Evolutionary conservation across 2,329 filamentous ascomycete species (phyloP).

Genomic region (Teratosphaeria gauchensis): DNA sequence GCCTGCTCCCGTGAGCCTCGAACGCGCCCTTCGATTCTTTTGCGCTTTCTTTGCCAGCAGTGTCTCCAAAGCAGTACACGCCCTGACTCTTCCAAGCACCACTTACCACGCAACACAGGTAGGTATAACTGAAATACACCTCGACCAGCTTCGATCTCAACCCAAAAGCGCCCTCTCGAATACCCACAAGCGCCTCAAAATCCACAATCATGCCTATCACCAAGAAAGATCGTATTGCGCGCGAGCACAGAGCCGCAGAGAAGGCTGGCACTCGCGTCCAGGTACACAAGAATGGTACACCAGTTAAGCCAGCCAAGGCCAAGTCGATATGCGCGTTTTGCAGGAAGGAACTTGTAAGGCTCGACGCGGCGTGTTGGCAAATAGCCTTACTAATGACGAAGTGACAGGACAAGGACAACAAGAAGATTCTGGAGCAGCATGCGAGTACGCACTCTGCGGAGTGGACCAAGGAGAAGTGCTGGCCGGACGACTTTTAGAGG

Average conservation of each 20-base stretch:
- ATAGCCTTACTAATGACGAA: slow-evolving; percentile 7
- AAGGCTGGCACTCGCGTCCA: slow-evolving; percentile 44
- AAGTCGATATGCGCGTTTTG: slow-evolving; percentile 32
- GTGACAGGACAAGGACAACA: slow-evolving; percentile 33
- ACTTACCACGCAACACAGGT: background rate
- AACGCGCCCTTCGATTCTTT: background rate
- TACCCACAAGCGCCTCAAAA: background rate
- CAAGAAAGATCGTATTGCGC: slow-evolving; percentile 43
- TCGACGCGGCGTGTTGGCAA: background rate
- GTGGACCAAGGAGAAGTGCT: slow-evolving; percentile 52
- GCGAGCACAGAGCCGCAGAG: slow-evolving; percentile 48
- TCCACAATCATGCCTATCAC: slow-evolving; percentile 36
- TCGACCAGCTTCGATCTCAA: no score
- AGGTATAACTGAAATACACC: background rate
- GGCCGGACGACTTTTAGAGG: slow-evolving; percentile 40
- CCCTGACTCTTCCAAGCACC: no score
- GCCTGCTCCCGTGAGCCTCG: background rate
- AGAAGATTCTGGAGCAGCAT: slow-evolving; percentile 45
- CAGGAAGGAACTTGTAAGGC: slow-evolving; percentile 20
- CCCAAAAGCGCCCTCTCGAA: background rate
- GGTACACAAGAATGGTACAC: slow-evolving; percentile 43
- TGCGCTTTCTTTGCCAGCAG: background rate
- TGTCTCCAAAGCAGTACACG: background rate
- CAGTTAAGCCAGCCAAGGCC: slow-evolving; percentile 46
- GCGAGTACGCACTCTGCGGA: slow-evolving; percentile 42